Evolutionary conservation across 257 asterid species (phyloP), one percentile per base, ranked within the genome.

Genomic region (Jacaranda mimosifolia): DNA sequence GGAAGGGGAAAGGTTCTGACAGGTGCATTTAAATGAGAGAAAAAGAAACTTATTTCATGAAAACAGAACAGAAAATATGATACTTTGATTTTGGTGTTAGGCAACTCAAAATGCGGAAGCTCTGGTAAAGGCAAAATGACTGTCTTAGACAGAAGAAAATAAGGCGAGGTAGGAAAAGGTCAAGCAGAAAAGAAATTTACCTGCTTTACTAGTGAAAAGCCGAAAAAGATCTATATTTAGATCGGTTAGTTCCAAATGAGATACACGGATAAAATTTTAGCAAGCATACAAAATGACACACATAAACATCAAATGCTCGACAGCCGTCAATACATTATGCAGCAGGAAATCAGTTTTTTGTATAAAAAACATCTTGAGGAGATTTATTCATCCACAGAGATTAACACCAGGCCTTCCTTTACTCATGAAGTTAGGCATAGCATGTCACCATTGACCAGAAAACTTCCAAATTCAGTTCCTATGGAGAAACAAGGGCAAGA

Each of bases 281-380:
- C 64, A 58, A 19, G 15, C 19, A 56, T 3, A 56, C 62, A 56
- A 17, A 17, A 7, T 36, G 5, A 63, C 69, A 14, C 13, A 35
- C 19, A 19, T 51, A 36, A 14, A 36, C 26, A 64, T 11, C 51
- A 36, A 70, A 70, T 36, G 38, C 17, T 7, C 49, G 8, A 26
- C 42, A 64, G 52, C 57, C 56, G 45, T 45, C 40, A 4, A 45
- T 18, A 19, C 19, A 45, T 43, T 7, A 12, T 12, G 8, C n/a
- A 43, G 45, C 38, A 65, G 26, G 52, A 62, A 63, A 60, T 60
- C 63, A 18, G 59, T 21, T 49, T 26, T 66, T 70, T 52, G 17
- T 35, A 9, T 52, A 38, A 15, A 53, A 15, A 51, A 51, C 43
- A 9, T n/a, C 75, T n/a, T 35, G 7, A 9, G 63, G 40, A 26